A percentile compares a stretch with the other conserved stretches of the same genome.
Conservation (phyloP, 1,284 basidiomycete genomes). For the Sporisorium exsertum region DNA sequence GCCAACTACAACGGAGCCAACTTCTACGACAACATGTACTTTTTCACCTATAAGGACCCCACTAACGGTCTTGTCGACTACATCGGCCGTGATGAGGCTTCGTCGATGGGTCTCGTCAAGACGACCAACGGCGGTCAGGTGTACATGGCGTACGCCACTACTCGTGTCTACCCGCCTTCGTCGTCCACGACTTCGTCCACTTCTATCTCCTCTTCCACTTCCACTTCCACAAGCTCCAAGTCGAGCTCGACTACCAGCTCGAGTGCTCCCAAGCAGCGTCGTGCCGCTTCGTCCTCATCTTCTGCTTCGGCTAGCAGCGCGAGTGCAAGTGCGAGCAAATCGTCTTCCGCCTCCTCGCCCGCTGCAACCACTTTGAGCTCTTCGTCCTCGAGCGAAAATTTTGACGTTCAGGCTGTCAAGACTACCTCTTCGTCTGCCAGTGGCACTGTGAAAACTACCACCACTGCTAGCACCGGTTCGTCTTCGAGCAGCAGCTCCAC, state of each 20-base stretch:
- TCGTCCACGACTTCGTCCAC: too few relatives aligned
- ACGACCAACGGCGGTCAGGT: conserved; percentile 37
- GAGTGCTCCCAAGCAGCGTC: conserved; percentile 11
- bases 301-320: conserved; percentile 7
- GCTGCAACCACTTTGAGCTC: conserved; percentile 1
- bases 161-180: conserved; percentile 36
- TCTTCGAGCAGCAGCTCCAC: conserved; percentile 11
- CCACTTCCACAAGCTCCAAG: conserved; percentile 1
- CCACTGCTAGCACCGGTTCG: not conserved
- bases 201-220: conserved; percentile 7
- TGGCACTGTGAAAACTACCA: not conserved
- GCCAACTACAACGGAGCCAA: conserved; percentile 44
- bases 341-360: not conserved
- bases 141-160: conserved; percentile 55
- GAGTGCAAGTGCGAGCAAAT: too few relatives aligned
- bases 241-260: conserved; percentile 17
- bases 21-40: conserved; percentile 60
- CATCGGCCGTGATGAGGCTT: conserved; percentile 29
- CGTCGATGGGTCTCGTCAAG: conserved; percentile 34
- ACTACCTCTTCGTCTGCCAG: conserved; percentile 8
- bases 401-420: not conserved
- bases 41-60: conserved; percentile 56
- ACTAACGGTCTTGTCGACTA: conserved; percentile 56
- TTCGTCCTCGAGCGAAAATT: conserved; percentile 4
- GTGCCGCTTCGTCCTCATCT: conserved; percentile 13